Percentiles rank a stretch among this genome's conserved stretches.
These are phyloP conservation scores for Candida golubevii DNA, from an alignment of 805 yeast genomes.

Conservation along the genomic window DNA sequence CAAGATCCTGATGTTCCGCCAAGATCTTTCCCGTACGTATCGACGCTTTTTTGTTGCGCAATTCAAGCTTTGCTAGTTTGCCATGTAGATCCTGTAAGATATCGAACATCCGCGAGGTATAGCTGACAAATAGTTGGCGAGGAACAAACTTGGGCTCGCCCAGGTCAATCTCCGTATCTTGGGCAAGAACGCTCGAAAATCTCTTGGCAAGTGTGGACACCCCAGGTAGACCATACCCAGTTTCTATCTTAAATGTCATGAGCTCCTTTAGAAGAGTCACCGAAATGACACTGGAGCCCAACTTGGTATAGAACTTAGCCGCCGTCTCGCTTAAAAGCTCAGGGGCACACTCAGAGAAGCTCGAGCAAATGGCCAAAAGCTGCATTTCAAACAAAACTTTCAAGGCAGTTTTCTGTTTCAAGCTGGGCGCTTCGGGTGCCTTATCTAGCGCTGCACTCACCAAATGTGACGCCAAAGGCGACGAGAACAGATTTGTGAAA, in stretches of 20 bases:
- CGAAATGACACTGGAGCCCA: constrained; percentile 11
- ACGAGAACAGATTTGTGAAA: constrained; percentile 34
- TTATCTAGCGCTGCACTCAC: constrained; percentile 10
- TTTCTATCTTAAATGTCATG: constrained; percentile 23
- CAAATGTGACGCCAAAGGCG: constrained; percentile 10
- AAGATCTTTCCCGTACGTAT: constrained; percentile 62
- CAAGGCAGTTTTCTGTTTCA: constrained; percentile 9
- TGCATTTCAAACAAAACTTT: constrained; percentile 13
- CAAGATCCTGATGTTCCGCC: constrained; percentile 30
- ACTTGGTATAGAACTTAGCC: constrained; percentile 3
- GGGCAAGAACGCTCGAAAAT: constrained; percentile 1
- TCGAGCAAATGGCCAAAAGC: constrained; percentile 9
- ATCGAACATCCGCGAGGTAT: constrained; percentile 29
- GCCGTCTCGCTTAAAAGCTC: constrained; percentile 10
- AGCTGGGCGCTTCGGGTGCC: constrained; percentile 2
- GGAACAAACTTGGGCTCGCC: constrained; percentile 19
- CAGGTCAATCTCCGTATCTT: background rate
- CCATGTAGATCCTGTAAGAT: constrained; percentile 33
- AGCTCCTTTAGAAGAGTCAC: constrained; percentile 27
- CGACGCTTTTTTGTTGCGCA: constrained; percentile 48
- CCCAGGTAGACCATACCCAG: constrained; percentile 31
- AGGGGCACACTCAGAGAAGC: constrained; percentile 13
- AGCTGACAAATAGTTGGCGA: constrained; percentile 30
- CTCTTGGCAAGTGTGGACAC: constrained; percentile 42
- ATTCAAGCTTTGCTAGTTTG: constrained; percentile 31